Conservation (phyloP, 176 grass and related monocot species). For the bread wheat (Triticum aestivum) region IWGSC_CS_RefSeq_v2.1 NC_057805.1:64658617-64659116, state of each 20-base stretch:
- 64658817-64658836: constrained; percentile 70
- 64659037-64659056: neutral
- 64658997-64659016: neutral
- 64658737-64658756: constrained; percentile 33
- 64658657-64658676: constrained; percentile 67
- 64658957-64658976: constrained; percentile 48
- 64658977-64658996: constrained; percentile 11
- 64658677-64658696: constrained; percentile 67
- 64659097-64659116: constrained; percentile 15
- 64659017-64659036: neutral
- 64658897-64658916: constrained; percentile 35
- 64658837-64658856: constrained; percentile 59
- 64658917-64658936: constrained; percentile 28
- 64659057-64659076: neutral
- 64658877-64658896: constrained; percentile 88
- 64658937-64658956: constrained; percentile 31
- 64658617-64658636: constrained; percentile 90
- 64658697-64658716: constrained; percentile 88
- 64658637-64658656: constrained; percentile 88
- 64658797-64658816: constrained; percentile 65
- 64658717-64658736: constrained; percentile 63
- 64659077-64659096: neutral
- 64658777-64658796: neutral
- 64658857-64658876: constrained; percentile 69
- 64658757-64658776: constrained; percentile 58